Evolutionary conservation across 371 early-diverging fungal genomes (phyloP), one percentile per base, ranked within the genome.

Genomic region (Syncephalis fuscata): DNA sequence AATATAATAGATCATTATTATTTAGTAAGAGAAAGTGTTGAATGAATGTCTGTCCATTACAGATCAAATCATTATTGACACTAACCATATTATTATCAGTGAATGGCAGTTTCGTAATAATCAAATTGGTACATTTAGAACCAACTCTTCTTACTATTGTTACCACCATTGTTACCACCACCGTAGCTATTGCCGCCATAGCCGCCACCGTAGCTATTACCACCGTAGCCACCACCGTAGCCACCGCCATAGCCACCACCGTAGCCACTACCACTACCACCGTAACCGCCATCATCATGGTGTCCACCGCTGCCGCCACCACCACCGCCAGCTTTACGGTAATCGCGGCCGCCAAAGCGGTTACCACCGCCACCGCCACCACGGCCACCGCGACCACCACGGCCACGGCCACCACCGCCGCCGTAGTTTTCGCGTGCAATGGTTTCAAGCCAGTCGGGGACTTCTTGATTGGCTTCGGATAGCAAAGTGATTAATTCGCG

Each of bases 381-480:
- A 39, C 66, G 61, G 32, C 66, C 56, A 8, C 66, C 61, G 39
- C 62, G 55, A 44, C 71, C 65, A 20, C 75, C 72, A 48, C 82
- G 67, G 3, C 79, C 66, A 48, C 82, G 59, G n/a, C 83, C 74
- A 39, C 81, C 63, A 49, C 74, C 56, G 9, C 78, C 71, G 44
- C 64, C 61, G 15, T 66, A 64, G 39, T 65, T 58, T 50, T 76
- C 74, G 44, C 70, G 65, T 21, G 73, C 72, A 41, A 91, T 62
- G 7, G 75, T 73, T 19, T 61, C 52, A 24, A 99, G 70, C 75
- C 89, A 86, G 11, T 58, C 57, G 14, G 92, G 85, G 39, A 93
- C 63, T 48, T 80, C 85, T 66, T 92, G 92, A 52, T 86, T 82
- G 20, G 92, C 83, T 58, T 91, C 89, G 49, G 71, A 79, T 23